phyloP scores from a whole-genome alignment of 257 asterid species.

The Scutellaria barbata region DNA sequence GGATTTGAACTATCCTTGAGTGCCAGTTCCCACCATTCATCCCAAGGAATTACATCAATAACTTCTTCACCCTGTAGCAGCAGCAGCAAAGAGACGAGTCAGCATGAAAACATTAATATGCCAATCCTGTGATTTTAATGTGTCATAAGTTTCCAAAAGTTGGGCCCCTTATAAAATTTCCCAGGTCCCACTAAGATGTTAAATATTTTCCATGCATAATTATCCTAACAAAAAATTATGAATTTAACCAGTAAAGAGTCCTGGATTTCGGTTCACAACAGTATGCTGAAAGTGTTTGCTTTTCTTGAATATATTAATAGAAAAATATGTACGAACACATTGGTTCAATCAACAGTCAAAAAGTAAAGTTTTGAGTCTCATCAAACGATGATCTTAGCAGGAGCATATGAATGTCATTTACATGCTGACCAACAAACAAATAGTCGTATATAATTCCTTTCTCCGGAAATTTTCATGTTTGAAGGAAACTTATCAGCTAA shows the following conservation, averaged over 20 bases:
- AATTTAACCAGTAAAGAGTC: too few species aligned
- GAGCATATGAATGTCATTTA: too few species aligned
- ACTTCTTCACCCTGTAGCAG: conserved; percentile 91
- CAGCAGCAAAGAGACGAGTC: conserved; percentile 34
- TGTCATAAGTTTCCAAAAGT: conserved; percentile 10
- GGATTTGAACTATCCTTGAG: conserved; percentile 93
- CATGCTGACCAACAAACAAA: too few species aligned
- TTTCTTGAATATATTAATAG: too few species aligned
- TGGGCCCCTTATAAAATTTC: not conserved
- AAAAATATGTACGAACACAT: too few species aligned
- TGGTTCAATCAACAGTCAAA: too few species aligned
- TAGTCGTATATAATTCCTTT: too few species aligned
- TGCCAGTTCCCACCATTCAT: conserved; percentile 92
- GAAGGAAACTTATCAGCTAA: not conserved
- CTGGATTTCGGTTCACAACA: too few species aligned
- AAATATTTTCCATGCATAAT: not conserved
- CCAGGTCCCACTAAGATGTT: not conserved
- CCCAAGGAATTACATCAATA: conserved; percentile 88
- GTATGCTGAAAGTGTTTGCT: too few species aligned
- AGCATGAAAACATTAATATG: conserved; percentile 18
- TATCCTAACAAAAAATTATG: too few species aligned
- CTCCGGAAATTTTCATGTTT: not conserved
- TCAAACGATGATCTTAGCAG: too few species aligned
- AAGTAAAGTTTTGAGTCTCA: too few species aligned
- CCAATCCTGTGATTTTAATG: conserved; percentile 12